A percentile compares a stretch with the other conserved stretches of the same genome.
Conservation (phyloP, 139 green algal species). For the Picochlorum sp. region DNA sequence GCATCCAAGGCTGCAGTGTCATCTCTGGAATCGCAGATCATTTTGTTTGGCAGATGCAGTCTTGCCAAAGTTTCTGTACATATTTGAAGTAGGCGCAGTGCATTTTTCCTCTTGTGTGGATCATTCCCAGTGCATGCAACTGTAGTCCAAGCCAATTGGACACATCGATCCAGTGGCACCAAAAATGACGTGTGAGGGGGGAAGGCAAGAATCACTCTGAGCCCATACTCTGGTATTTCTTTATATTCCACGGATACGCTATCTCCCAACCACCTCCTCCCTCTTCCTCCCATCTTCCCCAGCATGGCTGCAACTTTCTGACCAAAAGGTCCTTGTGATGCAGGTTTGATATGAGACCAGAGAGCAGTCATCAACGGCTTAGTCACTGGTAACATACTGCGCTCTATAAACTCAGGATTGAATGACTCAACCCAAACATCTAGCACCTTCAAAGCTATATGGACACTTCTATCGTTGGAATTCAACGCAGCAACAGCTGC, state of each 20-base stretch:
- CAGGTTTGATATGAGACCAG: slow-evolving; percentile 74
- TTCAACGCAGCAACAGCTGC: slow-evolving; percentile 70
- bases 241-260: slow-evolving; percentile 67
- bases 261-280: slow-evolving; percentile 70
- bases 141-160: slow-evolving; percentile 25
- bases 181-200: slow-evolving; percentile 82
- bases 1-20: background rate
- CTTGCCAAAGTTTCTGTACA: slow-evolving; percentile 13
- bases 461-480: slow-evolving; percentile 38
- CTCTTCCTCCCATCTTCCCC: slow-evolving; percentile 92
- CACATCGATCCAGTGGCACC: slow-evolving; percentile 83
- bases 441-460: slow-evolving; percentile 59
- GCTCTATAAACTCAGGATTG: slow-evolving; percentile 93
- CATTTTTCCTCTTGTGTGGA: slow-evolving; percentile 1
- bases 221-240: slow-evolving; percentile 88
- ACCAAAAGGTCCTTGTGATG: slow-evolving; percentile 50
- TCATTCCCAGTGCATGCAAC: background rate
- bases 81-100: slow-evolving; percentile 10
- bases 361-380: slow-evolving; percentile 71
- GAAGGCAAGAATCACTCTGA: slow-evolving; percentile 94
- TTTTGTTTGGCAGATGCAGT: slow-evolving; percentile 10
- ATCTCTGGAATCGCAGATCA: slow-evolving; percentile 3
- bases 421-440: slow-evolving; percentile 90
- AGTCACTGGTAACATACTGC: slow-evolving; percentile 68
- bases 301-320: slow-evolving; percentile 77